These are phyloP conservation scores for Xylaria multiplex DNA, from an alignment of 2,329 filamentous ascomycete species.

Conservation along the genomic window DNA sequence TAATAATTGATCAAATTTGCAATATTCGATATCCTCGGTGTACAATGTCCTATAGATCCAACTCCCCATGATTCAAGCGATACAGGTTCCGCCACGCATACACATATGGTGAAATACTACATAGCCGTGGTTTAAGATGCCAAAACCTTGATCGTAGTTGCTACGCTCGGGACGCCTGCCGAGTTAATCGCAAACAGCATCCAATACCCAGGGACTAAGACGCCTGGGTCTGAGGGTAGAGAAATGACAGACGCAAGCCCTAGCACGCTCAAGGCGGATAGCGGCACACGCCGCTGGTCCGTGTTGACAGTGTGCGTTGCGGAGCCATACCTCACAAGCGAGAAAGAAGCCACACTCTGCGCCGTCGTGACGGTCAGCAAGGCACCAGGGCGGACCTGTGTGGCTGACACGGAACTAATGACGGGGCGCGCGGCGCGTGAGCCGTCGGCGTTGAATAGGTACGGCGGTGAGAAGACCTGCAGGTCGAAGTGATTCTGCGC, in stretches of 20 bases:
- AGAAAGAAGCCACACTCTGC: slow-evolving; percentile 48
- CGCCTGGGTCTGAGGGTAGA: slow-evolving; percentile 56
- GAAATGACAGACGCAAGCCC: slow-evolving; percentile 50
- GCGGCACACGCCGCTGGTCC: slow-evolving; percentile 60
- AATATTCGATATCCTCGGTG: neutral
- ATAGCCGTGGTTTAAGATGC: slow-evolving; percentile 19
- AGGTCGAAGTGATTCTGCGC: slow-evolving; percentile 60
- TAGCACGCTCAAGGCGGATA: slow-evolving; percentile 41
- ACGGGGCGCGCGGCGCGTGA: slow-evolving; percentile 51
- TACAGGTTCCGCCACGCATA: neutral
- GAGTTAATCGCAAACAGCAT: slow-evolving; percentile 58
- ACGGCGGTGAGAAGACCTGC: slow-evolving; percentile 62
- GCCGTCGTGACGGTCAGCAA: slow-evolving; percentile 49
- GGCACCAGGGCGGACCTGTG: slow-evolving; percentile 48
- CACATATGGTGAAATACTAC: neutral
- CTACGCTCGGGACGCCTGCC: slow-evolving; percentile 56
- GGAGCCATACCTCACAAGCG: slow-evolving; percentile 57
- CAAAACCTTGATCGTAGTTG: slow-evolving; percentile 50
- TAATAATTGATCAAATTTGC: neutral
- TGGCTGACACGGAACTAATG: slow-evolving; percentile 50
- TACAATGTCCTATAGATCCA: neutral
- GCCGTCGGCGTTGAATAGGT: slow-evolving; percentile 58
- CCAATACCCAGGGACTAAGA: slow-evolving; percentile 60
- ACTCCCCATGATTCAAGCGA: neutral
- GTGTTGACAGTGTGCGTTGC: slow-evolving; percentile 63